Base-by-base conservation (phyloP, 139 green algal genomes). In the Coccomyxa sp. region DNA sequence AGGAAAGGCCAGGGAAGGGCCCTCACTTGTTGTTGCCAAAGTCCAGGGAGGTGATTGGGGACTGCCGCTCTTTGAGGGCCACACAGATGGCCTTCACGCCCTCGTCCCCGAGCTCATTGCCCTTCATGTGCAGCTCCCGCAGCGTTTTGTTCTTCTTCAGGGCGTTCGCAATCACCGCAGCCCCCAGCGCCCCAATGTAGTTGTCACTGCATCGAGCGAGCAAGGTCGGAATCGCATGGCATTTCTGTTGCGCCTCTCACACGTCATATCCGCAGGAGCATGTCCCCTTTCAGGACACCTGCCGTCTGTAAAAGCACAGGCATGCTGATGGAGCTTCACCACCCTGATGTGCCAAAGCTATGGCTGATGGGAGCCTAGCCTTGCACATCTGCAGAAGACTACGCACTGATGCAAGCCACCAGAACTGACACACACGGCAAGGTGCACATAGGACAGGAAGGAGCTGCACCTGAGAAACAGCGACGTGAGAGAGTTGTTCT, bases 101-200 rank as follows among this genome's bases (percentile, higher is more conserved):
- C 79, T 88, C 88, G 58, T 99, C 90, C 0, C 92, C 94, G 38
- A 98, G 86, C 38, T 96, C 92, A 81, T 98, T 99, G 55, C 96
- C 96, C 86, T 95, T 95, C 38, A 99, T 81, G 38, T 87, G 83
- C 75, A 99, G 86, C 84, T 96, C 90, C 83, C 86, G 74, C 5
- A 98, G 74, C 3, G 75, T 78, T 10, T 34, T 89, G 88, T 98
- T 98, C 36, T 83, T 34, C 58, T 81, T 78, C 41, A 98, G 80
- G 0, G 91, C 95, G 29, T 92, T 86, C 7, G 86, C 92, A 70
- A 98, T 84, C 39, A 92, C 85, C 24, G 82, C 82, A 0, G 88
- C 91, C 22, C 93, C 93, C 24, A 91, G 71, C 6, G 81, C 82
- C 6, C 91, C 91, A 29, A 93, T 78, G 79, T 97, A 97, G 79